phyloP scores from a whole-genome alignment of 495 filamentous ascomycete genomes.

The Hypoxylon crocopeplum region DNA sequence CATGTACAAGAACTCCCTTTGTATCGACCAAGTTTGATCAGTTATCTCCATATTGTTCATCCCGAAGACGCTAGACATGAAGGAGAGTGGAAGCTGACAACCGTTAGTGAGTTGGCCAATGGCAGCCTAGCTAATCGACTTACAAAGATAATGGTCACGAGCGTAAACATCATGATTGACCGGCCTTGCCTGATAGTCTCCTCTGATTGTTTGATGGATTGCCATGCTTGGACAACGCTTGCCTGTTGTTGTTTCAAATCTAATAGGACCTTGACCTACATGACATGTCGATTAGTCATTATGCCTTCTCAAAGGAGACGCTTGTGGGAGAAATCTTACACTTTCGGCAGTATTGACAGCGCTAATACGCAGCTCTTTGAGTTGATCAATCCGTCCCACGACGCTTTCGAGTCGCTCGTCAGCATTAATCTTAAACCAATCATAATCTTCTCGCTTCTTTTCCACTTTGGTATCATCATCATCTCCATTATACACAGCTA shows the following conservation, averaged over 20 bases:
- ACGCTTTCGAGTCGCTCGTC: constrained; percentile 30
- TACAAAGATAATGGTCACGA: constrained; percentile 66
- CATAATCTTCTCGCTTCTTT: constrained; percentile 19
- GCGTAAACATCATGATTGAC: constrained; percentile 69
- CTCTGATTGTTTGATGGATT: constrained; percentile 62
- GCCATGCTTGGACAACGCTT: constrained; percentile 63
- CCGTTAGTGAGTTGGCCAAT: not conserved
- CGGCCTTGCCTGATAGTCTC: constrained; percentile 63
- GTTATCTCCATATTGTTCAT: constrained; percentile 50
- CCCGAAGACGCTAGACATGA: constrained; percentile 51
- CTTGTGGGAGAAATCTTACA: no score
- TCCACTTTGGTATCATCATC: not conserved
- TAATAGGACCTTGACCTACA: constrained; percentile 54
- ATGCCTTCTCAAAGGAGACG: no score
- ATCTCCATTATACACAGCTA: not conserved
- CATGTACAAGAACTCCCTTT: constrained; percentile 45
- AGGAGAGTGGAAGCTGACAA: constrained; percentile 46
- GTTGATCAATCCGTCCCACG: constrained; percentile 33
- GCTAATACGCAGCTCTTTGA: constrained; percentile 36
- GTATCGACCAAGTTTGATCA: constrained; percentile 30
- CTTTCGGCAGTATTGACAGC: constrained; percentile 37
- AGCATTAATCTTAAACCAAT: constrained; percentile 39
- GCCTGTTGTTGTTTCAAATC: constrained; percentile 70
- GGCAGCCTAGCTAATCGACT: constrained; percentile 6
- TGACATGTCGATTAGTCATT: no score